Conservation (phyloP, 208 protist species). For the Jaenimonas drosophilae region DNA sequence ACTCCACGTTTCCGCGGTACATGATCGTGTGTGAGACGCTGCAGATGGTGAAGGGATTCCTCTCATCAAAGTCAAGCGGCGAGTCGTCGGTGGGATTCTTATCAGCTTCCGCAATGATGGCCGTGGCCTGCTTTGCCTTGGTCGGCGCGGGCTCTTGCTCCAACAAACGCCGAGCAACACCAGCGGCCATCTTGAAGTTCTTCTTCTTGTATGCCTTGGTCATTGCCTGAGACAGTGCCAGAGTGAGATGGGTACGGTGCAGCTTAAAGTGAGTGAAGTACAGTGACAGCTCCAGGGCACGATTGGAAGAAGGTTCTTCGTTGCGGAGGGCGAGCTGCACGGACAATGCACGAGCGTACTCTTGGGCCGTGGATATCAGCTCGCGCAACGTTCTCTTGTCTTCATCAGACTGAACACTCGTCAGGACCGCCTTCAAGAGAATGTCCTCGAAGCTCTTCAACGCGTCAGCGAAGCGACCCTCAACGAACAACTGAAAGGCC, state of each 20-base stretch:
- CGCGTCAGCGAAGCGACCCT: slow-evolving; percentile 90
- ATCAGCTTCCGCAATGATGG: slow-evolving; percentile 88
- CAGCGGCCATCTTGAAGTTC: slow-evolving; percentile 84
- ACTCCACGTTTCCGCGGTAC: slow-evolving; percentile 56
- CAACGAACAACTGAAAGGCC: slow-evolving; percentile 82
- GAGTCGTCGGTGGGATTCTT: slow-evolving; percentile 68
- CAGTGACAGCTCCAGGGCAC: slow-evolving; percentile 89
- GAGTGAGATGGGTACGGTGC: slow-evolving; percentile 81
- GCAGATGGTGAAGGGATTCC: slow-evolving; percentile 95
- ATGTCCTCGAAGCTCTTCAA: slow-evolving; percentile 71
- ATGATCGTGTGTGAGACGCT: slow-evolving; percentile 58
- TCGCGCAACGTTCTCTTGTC: slow-evolving; percentile 36
- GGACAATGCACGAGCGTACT: slow-evolving; percentile 64
- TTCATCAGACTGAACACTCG: slow-evolving; percentile 59
- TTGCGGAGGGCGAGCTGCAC: slow-evolving; percentile 75
- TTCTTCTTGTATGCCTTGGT: slow-evolving; percentile 87
- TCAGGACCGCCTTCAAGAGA: slow-evolving; percentile 68
- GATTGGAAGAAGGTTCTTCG: slow-evolving; percentile 22
- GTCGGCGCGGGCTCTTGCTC: slow-evolving; percentile 89
- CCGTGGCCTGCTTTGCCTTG: slow-evolving; percentile 75
- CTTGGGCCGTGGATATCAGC: slow-evolving; percentile 36
- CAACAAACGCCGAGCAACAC: slow-evolving; percentile 90
- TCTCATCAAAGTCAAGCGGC: slow-evolving; percentile 92
- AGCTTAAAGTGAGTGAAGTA: slow-evolving; percentile 98
- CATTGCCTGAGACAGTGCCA: slow-evolving; percentile 92